phyloP scores from a whole-genome alignment of 1,284 basidiomycete genomes.

The Pseudozyma tsukubaensis region DNA sequence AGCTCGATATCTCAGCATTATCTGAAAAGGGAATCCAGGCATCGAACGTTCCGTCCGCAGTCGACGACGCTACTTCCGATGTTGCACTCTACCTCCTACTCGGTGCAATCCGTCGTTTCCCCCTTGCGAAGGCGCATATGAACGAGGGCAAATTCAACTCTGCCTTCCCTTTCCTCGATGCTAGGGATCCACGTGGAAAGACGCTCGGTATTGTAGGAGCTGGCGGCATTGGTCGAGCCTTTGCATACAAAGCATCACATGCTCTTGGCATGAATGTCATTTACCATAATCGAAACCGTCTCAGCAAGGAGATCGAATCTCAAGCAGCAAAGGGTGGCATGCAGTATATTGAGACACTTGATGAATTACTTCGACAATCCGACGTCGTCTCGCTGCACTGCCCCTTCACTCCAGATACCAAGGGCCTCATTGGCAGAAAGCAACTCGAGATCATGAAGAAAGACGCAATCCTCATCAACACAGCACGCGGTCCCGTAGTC shows the following conservation, averaged over 20 bases:
- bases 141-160: constrained; percentile 52
- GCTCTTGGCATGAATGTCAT: constrained; percentile 61
- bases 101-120: constrained; percentile 58
- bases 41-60: constrained; percentile 61
- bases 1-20: constrained; percentile 57
- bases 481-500: constrained; percentile 71
- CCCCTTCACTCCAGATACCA: constrained; percentile 70
- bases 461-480: constrained; percentile 71
- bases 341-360: constrained; percentile 63
- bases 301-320: constrained; percentile 62
- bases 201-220: constrained; percentile 64
- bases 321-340: constrained; percentile 51
- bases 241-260: constrained; percentile 60
- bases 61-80: constrained; percentile 63
- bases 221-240: constrained; percentile 60
- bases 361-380: constrained; percentile 68
- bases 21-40: constrained; percentile 47
- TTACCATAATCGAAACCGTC: constrained; percentile 61
- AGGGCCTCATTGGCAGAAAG: constrained; percentile 67
- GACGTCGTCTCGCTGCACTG: constrained; percentile 72
- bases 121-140: constrained; percentile 48
- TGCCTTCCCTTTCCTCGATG: constrained; percentile 50
- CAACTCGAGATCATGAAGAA: constrained; percentile 70
- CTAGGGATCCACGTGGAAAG: constrained; percentile 53
- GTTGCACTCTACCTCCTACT: constrained; percentile 62